Conservation (phyloP, 2,329 filamentous ascomycete genomes). For the Phialophora macrospora region DNA sequence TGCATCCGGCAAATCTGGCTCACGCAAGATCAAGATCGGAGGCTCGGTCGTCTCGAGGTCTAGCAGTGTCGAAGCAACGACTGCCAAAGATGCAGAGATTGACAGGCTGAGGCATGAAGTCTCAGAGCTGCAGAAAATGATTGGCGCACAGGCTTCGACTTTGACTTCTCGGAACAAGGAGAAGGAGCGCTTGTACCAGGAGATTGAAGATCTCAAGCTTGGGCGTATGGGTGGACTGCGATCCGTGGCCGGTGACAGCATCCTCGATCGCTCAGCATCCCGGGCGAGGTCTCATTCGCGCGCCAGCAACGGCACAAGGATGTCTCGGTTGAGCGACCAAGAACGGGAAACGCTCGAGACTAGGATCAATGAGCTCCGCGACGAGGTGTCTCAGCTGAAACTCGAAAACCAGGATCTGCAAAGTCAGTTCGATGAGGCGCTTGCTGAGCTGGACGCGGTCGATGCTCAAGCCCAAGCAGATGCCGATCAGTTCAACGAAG, state of each 20-base stretch:
- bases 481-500: slow-evolving; percentile 76
- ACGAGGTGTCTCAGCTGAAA: slow-evolving; percentile 83
- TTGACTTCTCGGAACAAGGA: slow-evolving; percentile 93
- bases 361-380: slow-evolving; percentile 79
- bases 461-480: slow-evolving; percentile 78
- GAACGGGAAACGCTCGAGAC: slow-evolving; percentile 87
- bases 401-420: slow-evolving; percentile 89
- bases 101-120: slow-evolving; percentile 89
- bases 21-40: slow-evolving; percentile 44
- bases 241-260: slow-evolving; percentile 77
- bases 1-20: slow-evolving; percentile 41
- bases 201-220: slow-evolving; percentile 96
- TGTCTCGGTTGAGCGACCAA: slow-evolving; percentile 70
- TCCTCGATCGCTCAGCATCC: slow-evolving; percentile 92
- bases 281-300: slow-evolving; percentile 78
- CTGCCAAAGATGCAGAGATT: slow-evolving; percentile 68
- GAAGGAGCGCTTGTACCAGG: slow-evolving; percentile 91
- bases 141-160: slow-evolving; percentile 96
- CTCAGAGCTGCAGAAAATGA: slow-evolving; percentile 85
- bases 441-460: slow-evolving; percentile 77
- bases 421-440: slow-evolving; percentile 76
- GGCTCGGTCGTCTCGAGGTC: slow-evolving; percentile 49
- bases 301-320: slow-evolving; percentile 69
- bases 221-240: slow-evolving; percentile 70
- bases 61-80: slow-evolving; percentile 52